Evolutionary conservation across 768 basidiomycete species (phyloP).

Genomic region (Pleurotus cornucopiae): DNA sequence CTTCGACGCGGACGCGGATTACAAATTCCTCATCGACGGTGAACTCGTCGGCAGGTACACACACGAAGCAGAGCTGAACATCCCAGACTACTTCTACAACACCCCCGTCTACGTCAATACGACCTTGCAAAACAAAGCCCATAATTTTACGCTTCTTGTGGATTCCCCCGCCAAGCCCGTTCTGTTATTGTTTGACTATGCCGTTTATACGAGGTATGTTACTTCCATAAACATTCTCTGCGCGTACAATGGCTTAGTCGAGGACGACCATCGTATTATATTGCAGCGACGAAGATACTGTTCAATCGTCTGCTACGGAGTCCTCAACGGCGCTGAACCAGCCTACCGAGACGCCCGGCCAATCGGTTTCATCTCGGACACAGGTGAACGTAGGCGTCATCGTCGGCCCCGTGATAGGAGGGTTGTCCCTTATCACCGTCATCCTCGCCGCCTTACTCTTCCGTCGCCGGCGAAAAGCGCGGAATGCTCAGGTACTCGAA

Average conservation of each 20-base stretch:
- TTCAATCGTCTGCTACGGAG: not conserved
- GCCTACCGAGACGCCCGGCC: not conserved
- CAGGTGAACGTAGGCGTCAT: not conserved
- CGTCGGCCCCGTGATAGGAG: not conserved
- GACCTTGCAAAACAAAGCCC: conserved; percentile 1
- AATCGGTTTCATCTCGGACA: not conserved
- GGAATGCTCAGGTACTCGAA: no score
- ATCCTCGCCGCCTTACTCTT: no score
- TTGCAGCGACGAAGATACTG: no score
- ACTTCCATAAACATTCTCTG: not conserved
- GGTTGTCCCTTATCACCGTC: not conserved
- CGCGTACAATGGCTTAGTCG: no score
- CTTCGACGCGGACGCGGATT: conserved; percentile 6
- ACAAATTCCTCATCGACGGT: conserved; percentile 14
- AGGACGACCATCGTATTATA: no score
- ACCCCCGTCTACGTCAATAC: conserved; percentile 7
- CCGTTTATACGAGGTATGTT: not conserved
- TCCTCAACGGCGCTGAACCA: not conserved
- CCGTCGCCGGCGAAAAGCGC: no score
- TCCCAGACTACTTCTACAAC: conserved; percentile 10
- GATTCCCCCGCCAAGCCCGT: not conserved
- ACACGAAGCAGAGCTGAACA: conserved; percentile 6
- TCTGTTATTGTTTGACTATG: conserved; percentile 3
- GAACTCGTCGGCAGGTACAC: conserved; percentile 1
- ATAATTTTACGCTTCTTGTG: conserved; percentile 1